These are phyloP conservation scores for Aspergillus fischeri DNA, from an alignment of 2,329 filamentous ascomycete species.

Conservation along the genomic window DNA sequence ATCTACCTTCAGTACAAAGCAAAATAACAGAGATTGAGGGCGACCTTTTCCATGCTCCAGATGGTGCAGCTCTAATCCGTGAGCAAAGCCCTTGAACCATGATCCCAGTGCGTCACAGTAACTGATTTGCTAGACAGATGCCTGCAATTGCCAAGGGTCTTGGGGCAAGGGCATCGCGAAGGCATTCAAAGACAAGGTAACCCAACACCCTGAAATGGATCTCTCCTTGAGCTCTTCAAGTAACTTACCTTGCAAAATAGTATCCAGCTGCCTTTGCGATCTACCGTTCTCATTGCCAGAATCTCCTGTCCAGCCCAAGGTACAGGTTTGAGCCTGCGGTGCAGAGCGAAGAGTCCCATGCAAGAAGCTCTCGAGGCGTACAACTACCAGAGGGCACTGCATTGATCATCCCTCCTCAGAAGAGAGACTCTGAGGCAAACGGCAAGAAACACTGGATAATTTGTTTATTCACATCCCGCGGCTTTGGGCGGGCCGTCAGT, in stretches of 20 bases:
- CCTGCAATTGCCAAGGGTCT: slow-evolving; percentile 54
- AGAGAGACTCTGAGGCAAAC: slow-evolving; percentile 25
- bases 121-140: slow-evolving; percentile 36
- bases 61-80: slow-evolving; percentile 50
- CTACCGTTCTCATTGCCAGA: slow-evolving; percentile 48
- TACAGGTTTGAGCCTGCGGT: slow-evolving; percentile 2
- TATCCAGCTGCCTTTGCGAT: slow-evolving; percentile 50
- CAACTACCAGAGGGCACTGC: slow-evolving; percentile 44
- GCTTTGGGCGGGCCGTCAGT: slow-evolving; percentile 43
- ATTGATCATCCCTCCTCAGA: slow-evolving; percentile 51
- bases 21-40: slow-evolving; percentile 35
- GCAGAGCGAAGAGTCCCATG: background rate
- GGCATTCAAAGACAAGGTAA: slow-evolving; percentile 43
- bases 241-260: slow-evolving; percentile 17
- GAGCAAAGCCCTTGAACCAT: slow-evolving; percentile 6
- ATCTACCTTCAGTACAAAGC: background rate
- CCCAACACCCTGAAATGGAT: background rate
- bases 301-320: slow-evolving; percentile 12
- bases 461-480: slow-evolving; percentile 55
- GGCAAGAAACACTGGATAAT: slow-evolving; percentile 50
- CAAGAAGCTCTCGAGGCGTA: slow-evolving; percentile 9
- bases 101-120: background rate
- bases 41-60: slow-evolving; percentile 52
- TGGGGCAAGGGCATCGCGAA: slow-evolving; percentile 59
- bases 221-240: background rate